A percentile compares a stretch with the other conserved stretches of the same genome.
These are phyloP conservation scores for Pichia sp. DNA, from an alignment of 1,139 yeast species.

Conservation along the genomic window DNA sequence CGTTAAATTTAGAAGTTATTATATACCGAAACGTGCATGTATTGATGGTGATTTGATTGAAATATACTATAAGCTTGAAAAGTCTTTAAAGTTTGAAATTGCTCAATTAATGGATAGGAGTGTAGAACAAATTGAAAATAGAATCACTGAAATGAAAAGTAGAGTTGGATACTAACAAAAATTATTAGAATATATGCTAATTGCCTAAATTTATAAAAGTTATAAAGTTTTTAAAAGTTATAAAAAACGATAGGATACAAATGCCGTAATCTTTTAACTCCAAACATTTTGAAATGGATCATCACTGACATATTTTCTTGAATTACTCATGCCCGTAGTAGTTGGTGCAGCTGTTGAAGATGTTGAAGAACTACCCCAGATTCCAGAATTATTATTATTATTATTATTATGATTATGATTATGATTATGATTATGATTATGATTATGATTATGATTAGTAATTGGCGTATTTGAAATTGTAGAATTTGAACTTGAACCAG, in stretches of 20 bases:
- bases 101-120: constrained; percentile 50
- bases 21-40: constrained; percentile 67
- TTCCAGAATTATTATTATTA: neutral
- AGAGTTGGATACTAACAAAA: constrained; percentile 27
- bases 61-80: constrained; percentile 37
- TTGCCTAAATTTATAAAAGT: neutral
- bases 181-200: neutral
- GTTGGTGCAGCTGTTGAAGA: constrained; percentile 1
- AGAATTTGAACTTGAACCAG: constrained; percentile 11
- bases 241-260: neutral
- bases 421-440: no score
- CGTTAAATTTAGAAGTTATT: constrained; percentile 64
- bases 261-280: constrained; percentile 27
- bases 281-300: constrained; percentile 67
- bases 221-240: neutral
- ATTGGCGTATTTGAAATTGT: neutral
- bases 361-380: constrained; percentile 2
- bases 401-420: neutral
- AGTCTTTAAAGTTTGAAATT: constrained; percentile 39
- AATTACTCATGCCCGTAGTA: neutral
- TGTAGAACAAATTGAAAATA: constrained; percentile 54
- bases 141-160: constrained; percentile 52
- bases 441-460: neutral
- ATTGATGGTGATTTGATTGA: constrained; percentile 89
- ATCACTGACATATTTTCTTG: constrained; percentile 36